Base-by-base conservation (phyloP, 2,329 filamentous ascomycete genomes). In the Paecilomyces sp. region DNA sequence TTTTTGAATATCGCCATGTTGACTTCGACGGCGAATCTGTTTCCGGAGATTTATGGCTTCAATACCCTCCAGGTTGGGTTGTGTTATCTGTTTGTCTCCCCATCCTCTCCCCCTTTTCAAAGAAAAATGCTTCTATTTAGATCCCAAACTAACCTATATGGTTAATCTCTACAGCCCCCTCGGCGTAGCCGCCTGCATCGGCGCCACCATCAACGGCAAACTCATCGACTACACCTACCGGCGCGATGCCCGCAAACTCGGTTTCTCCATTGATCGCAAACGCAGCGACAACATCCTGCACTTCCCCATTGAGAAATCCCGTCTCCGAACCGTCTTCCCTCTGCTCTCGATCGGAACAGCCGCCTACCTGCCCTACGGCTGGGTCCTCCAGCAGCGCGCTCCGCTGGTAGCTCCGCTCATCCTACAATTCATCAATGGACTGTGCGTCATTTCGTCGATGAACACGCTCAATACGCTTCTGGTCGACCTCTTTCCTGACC, bases 201-300 rank as follows among this genome's bases (percentile, higher is more conserved):
- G 60, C 18, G 58, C 63, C 28, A 47, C 63, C 33, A n/a, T 76
- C 50, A 72, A 70, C 58, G 88, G 89, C 12, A 79, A 80, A 12
- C 64, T 85, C 1, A 80, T 90, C 36, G 88, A 91, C 72, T 86
- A 84, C 80, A 92, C 92, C 71, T 95, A 90, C 71, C 80, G 85
- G 15, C 82, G 87, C 53, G 81, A 86, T 50, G 88, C 89, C 1
- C 80, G 77, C 56, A 80, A 81, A 41, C 76, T 87, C 25, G 85
- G 85, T 3, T 78, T 91, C 63, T 75, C 77, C 3, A 83, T 90
- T 63, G 83, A 84, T 62, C 81, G 78, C 60, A 85, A 83, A 63
- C 83, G 84, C 13, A 61, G 79, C 15, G 76, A 81, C 58, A 79
- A 84, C 60, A 70, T 86, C n/a, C 65, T 67, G 4, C 68, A 77